phyloP scores from a whole-genome alignment of 176 grass and related monocot genomes.

The Thalia dealbata region DNA sequence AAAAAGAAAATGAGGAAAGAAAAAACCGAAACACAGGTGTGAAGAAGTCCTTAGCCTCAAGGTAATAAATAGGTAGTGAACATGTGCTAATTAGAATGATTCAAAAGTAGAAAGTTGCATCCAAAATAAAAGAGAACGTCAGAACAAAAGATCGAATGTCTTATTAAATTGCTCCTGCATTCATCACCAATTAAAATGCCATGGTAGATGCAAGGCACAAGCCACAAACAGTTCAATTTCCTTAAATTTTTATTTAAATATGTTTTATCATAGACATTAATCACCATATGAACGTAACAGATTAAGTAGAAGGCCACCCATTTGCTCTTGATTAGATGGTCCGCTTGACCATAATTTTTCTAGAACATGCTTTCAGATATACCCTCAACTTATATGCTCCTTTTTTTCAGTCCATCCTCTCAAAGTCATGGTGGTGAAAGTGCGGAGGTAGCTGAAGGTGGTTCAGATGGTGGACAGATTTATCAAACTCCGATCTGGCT shows the following conservation, averaged over 20 bases:
- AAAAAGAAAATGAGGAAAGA: no score
- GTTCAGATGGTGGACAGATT: constrained; percentile 19
- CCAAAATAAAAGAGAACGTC: no score
- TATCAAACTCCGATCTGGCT: constrained; percentile 59
- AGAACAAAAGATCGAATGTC: no score
- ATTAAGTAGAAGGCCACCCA: background rate
- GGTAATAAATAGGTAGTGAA: no score
- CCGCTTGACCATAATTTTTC: background rate
- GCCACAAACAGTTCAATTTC: background rate
- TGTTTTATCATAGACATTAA: background rate
- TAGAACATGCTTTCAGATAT: background rate
- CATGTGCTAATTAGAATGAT: no score
- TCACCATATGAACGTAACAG: background rate
- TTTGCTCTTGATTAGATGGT: background rate
- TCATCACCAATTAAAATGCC: background rate
- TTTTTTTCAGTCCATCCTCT: constrained; percentile 57
- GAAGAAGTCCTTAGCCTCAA: no score
- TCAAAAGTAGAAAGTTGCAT: no score
- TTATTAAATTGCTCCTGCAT: no score
- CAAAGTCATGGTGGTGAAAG: constrained; percentile 68
- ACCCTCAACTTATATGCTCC: background rate
- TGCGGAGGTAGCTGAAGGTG: constrained; percentile 45
- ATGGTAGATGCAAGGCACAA: background rate
- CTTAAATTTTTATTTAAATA: background rate
- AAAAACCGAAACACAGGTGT: no score